Conservation (phyloP, 257 asterid genomes). For the Cruciata laevipes region DNA sequence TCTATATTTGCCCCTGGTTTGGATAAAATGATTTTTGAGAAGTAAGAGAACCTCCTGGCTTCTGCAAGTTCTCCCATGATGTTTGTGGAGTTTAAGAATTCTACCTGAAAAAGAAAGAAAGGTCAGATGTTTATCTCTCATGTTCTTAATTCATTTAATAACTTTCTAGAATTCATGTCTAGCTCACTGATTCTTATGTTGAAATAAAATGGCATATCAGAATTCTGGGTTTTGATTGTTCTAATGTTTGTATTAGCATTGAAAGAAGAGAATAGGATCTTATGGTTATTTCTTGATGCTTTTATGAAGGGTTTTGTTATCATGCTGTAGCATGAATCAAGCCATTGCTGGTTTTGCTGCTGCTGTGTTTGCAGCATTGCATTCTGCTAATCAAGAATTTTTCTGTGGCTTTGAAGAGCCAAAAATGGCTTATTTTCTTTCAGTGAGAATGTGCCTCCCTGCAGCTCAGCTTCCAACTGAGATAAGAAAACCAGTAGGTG, state of each 20-base stretch:
- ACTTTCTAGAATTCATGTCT: too few species aligned
- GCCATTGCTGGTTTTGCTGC: conserved; percentile 7
- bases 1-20: neutral
- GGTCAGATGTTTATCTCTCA: neutral
- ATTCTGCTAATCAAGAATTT: conserved; percentile 1
- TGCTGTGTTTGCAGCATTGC: conserved; percentile 6
- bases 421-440: conserved; percentile 19
- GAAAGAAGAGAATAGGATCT: neutral
- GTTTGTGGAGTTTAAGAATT: conserved; percentile 5
- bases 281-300: neutral
- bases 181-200: neutral
- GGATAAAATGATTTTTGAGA: conserved; percentile 7
- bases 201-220: neutral
- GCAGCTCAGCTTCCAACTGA: neutral
- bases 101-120: neutral
- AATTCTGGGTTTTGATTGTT: neutral
- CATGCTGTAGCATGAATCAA: conserved; percentile 3
- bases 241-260: neutral
- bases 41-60: neutral
- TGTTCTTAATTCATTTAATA: neutral
- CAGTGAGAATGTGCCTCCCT: conserved; percentile 9
- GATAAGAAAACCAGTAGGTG: conserved; percentile 5
- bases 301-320: neutral
- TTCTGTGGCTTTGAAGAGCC: neutral
- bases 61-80: neutral